Conservation (phyloP, 306 rosid species). For the Cercis canadensis region DNA sequence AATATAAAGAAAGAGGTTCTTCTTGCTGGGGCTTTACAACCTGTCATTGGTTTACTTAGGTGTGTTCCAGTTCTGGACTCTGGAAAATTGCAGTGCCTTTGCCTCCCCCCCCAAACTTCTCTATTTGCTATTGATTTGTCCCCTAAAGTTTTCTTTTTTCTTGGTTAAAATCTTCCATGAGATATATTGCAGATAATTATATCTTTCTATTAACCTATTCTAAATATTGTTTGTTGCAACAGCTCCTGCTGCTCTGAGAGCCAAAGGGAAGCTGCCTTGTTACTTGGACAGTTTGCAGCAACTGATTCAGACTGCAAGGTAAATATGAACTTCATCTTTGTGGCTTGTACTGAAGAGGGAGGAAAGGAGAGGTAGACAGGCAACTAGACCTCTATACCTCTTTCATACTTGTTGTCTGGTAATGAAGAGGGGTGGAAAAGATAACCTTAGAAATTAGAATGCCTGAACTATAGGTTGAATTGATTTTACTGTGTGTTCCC, state of each 20-base stretch:
- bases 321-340: conserved; percentile 24
- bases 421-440: conserved; percentile 19
- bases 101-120: not conserved
- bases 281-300: conserved; percentile 98
- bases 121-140: conserved; percentile 6
- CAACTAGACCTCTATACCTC: conserved; percentile 3
- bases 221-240: conserved; percentile 37
- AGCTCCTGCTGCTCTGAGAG: conserved; percentile 98
- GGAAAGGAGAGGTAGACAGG: conserved; percentile 3
- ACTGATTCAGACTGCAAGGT: conserved; percentile 99
- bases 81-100: conserved; percentile 14
- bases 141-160: conserved; percentile 9
- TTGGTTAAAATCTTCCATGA: conserved; percentile 2
- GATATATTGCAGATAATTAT: not conserved
- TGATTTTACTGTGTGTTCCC: conserved; percentile 23
- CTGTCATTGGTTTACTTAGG: conserved; percentile 97
- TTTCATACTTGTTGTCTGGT: conserved; percentile 25
- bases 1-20: conserved; percentile 96
- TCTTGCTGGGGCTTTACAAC: conserved; percentile 95
- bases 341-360: conserved; percentile 25
- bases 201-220: conserved; percentile 29
- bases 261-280: conserved; percentile 97
- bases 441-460: not conserved
- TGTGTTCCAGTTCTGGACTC: conserved; percentile 38
- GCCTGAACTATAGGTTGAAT: not conserved